Evolutionary conservation across 139 green algal genomes (phyloP).

Genomic region (Pseudopediastrum boryanum): DNA sequence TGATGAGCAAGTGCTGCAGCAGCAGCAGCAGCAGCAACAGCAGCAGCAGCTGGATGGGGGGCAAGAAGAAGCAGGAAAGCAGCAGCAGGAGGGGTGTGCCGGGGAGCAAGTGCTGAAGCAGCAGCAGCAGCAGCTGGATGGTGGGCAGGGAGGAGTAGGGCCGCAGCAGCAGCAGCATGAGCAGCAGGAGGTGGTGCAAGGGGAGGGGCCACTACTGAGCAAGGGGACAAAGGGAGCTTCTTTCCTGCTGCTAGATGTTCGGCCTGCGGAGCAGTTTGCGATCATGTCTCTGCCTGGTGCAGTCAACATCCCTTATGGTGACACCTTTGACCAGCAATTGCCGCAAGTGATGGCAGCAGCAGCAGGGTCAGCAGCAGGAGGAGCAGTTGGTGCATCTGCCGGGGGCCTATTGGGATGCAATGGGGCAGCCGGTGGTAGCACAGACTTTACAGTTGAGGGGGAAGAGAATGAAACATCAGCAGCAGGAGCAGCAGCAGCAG

Average conservation of each 20-base stretch:
- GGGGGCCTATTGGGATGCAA: neutral
- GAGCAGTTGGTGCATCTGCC: neutral
- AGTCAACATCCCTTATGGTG: conserved; percentile 58
- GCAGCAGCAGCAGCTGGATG: conserved; percentile 15
- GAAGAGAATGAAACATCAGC: neutral
- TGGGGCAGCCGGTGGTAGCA: too few species aligned
- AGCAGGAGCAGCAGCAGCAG: neutral
- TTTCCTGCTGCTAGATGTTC: conserved; percentile 80
- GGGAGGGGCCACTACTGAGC: neutral
- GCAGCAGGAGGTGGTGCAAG: neutral
- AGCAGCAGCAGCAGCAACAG: neutral
- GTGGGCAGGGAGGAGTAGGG: neutral
- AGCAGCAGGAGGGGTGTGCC: neutral
- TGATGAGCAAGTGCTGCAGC: too few species aligned
- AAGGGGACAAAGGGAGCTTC: neutral
- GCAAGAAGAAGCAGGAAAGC: neutral
- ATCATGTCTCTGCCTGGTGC: conserved; percentile 57
- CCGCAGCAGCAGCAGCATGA: neutral
- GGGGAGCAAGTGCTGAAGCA: neutral
- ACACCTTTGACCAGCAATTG: conserved; percentile 40
- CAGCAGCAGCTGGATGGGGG: neutral
- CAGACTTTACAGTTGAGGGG: too few species aligned
- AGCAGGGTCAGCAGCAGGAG: neutral
- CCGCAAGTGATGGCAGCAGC: conserved; percentile 27
- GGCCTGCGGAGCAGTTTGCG: conserved; percentile 75